phyloP scores from a whole-genome alignment of 495 filamentous ascomycete genomes.

The Penicillium dipodomyicola region DNA sequence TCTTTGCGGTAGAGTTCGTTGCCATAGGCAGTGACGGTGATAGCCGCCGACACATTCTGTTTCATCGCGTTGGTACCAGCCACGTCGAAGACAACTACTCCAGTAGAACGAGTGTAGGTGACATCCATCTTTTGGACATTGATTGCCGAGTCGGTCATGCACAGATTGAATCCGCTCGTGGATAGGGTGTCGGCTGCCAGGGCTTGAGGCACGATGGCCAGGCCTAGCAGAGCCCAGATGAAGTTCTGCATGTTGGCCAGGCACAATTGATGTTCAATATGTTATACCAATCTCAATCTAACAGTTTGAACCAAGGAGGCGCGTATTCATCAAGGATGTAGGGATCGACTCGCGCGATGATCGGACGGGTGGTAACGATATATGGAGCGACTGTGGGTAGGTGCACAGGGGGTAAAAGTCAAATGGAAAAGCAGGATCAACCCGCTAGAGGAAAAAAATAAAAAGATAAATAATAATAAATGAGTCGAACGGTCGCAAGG shows the following conservation, averaged over 20 bases:
- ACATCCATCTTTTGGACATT: constrained; percentile 73
- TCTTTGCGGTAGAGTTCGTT: constrained; percentile 71
- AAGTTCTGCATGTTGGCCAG: constrained; percentile 29
- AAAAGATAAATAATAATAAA: constrained; percentile 3
- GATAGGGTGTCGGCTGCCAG: constrained; percentile 69
- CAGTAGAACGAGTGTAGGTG: constrained; percentile 69
- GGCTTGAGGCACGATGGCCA: constrained; percentile 43
- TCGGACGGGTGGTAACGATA: constrained; percentile 7
- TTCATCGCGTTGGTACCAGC: constrained; percentile 68
- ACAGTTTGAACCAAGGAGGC: not conserved
- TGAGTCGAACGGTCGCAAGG: constrained; percentile 5
- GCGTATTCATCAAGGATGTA: constrained; percentile 6
- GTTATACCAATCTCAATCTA: not conserved
- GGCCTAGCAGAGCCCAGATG: constrained; percentile 31
- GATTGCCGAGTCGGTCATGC: constrained; percentile 63
- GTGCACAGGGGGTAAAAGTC: not conserved
- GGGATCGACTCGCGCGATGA: constrained; percentile 9
- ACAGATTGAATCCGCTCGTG: constrained; percentile 77
- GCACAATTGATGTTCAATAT: not conserved
- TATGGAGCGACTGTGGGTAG: constrained; percentile 1
- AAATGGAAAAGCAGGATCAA: constrained; percentile 29
- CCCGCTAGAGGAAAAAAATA: constrained; percentile 18
- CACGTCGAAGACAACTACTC: constrained; percentile 77
- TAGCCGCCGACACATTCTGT: constrained; percentile 77
- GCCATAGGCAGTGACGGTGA: constrained; percentile 85